Evolutionary conservation across 1,139 yeast species (phyloP), one percentile per base, ranked within the genome.

Genomic region (Geotrichum aggregatum): DNA sequence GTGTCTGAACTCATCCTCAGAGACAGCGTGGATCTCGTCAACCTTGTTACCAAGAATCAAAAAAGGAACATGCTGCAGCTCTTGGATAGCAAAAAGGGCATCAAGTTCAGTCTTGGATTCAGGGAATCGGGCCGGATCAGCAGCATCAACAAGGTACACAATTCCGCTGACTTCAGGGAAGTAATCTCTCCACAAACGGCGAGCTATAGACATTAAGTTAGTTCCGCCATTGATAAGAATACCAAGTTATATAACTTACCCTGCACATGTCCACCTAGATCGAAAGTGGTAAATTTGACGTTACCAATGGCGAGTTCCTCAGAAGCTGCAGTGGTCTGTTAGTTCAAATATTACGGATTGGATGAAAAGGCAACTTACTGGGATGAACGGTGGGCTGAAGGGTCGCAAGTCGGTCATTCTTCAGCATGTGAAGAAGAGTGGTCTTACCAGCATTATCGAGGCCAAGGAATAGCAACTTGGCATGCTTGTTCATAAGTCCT

Each of bases 131-230:
- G 84, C 96, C 46, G 95, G 84, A 68, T 92, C 98, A 56, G 98
- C 98, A 54, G 96, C 95, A 69, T 92, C 99, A 41, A 92, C 98
- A 58, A 94, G 78, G 72, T 87, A 94, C 28, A 92, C 98, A 63
- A 92, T 92, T 51, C 98, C 98, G 71, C 89, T 87, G 53, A 92
- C 98, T 73, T 92, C 98, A 52, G 98, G 99, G 83, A 94, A 92
- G 72, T 92, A 92, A 71, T 92, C 98, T 71, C 89, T 91, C 99
- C 99, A 92, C 68, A 92, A 82, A 74, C 98, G 88, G 76, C 99
- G 91, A 47, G 98, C 98, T 52, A 24, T 24, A 24, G 5, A 24
- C 5, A 24, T 24, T 4, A 21, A 40, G 19, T 34, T 16, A 34
- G 19, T 34, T 6, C 11, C 18, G 11, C 13, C 2, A 14, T 3